These are phyloP conservation scores for Camelina sativa DNA, from an alignment of 345 rosid species.

Conservation along the genomic window DNA sequence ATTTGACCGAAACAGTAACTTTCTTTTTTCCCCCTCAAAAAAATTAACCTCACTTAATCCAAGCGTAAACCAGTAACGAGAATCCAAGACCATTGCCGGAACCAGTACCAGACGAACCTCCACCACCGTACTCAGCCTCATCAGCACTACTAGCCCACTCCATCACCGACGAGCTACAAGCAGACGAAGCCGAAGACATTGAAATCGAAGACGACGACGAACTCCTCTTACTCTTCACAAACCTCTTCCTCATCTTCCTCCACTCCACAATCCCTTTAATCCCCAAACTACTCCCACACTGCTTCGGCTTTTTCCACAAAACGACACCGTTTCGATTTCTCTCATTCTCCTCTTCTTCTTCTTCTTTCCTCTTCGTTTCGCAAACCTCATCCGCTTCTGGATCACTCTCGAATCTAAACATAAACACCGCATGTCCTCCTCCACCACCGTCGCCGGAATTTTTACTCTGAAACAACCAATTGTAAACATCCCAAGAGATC, in stretches of 20 bases:
- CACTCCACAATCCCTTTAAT: conserved; percentile 63
- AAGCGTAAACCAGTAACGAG: conserved; percentile 79
- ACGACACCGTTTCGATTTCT: conserved; percentile 39
- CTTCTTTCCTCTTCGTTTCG: conserved; percentile 29
- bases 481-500: conserved; percentile 94
- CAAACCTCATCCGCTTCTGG: conserved; percentile 37
- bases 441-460: conserved; percentile 14
- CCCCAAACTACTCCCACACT: conserved; percentile 50
- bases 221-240: conserved; percentile 64
- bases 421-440: conserved; percentile 68
- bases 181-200: conserved; percentile 86
- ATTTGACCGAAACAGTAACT: conserved; percentile 30
- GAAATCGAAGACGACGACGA: conserved; percentile 82
- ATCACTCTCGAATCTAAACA: conserved; percentile 74
- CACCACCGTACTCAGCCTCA: conserved; percentile 46
- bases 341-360: background rate
- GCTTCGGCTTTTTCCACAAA: conserved; percentile 47
- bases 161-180: conserved; percentile 80
- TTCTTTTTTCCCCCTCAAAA: background rate
- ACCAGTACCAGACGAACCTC: conserved; percentile 60
- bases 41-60: conserved; percentile 69
- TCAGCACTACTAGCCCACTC: conserved; percentile 83
- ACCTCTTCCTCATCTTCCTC: conserved; percentile 83
- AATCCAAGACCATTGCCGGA: conserved; percentile 64
- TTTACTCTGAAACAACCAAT: conserved; percentile 76